These are phyloP conservation scores for Alternaria brassicae DNA, from an alignment of 2,329 filamentous ascomycete species.

Conservation along the genomic window DNA sequence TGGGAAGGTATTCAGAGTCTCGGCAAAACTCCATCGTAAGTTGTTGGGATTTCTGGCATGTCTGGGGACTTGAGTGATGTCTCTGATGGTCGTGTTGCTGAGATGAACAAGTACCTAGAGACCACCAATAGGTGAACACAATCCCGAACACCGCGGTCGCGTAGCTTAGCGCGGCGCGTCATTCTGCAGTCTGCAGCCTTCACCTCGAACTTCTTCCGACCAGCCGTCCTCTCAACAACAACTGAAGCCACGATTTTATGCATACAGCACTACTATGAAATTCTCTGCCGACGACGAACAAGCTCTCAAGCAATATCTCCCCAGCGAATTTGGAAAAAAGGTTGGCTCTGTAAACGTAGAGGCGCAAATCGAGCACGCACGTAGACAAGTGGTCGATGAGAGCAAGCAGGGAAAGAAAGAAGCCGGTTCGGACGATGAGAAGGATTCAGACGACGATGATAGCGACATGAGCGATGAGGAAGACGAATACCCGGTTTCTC, in stretches of 20 bases:
- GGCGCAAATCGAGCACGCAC: slow-evolving; percentile 81
- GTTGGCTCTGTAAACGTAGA: slow-evolving; percentile 74
- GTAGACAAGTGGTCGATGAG: slow-evolving; percentile 61
- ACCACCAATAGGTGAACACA: not conserved
- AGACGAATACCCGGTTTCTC: slow-evolving; percentile 89
- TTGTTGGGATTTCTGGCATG: too few relatives aligned
- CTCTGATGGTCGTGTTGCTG: not conserved
- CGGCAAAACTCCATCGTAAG: not conserved
- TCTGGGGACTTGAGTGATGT: not conserved
- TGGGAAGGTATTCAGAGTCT: not conserved
- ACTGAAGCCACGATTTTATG: slow-evolving; percentile 11
- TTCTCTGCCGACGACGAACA: slow-evolving; percentile 62
- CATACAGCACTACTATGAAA: slow-evolving; percentile 25
- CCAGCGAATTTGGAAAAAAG: slow-evolving; percentile 85
- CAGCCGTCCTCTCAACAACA: slow-evolving; percentile 2
- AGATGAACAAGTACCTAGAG: not conserved
- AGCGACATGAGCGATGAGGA: slow-evolving; percentile 71
- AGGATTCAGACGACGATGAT: slow-evolving; percentile 56
- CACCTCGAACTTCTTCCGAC: slow-evolving; percentile 4
- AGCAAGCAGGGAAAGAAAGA: slow-evolving; percentile 39
- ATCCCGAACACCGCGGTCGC: slow-evolving; percentile 6
- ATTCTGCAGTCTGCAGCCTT: slow-evolving; percentile 17
- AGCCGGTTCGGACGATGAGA: slow-evolving; percentile 39
- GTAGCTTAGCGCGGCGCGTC: slow-evolving; percentile 17
- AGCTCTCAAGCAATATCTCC: slow-evolving; percentile 77